Evolutionary conservation across 2,329 filamentous ascomycete species (phyloP), one percentile per base, ranked within the genome.

Genomic region (Xylariaceae sp.): DNA sequence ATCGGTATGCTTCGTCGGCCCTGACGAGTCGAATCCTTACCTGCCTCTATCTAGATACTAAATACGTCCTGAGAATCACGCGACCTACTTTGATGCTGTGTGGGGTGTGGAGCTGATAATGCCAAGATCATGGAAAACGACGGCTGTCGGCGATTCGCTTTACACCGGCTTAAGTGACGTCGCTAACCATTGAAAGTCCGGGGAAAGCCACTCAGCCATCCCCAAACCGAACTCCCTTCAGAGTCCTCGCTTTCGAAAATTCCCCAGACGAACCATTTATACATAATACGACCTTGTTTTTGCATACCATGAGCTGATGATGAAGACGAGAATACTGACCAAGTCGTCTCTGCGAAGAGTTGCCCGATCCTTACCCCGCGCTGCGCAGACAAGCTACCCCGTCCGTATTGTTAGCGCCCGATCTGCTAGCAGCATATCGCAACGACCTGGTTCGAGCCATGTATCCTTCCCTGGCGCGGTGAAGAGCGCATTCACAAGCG

Each of bases 381-480:
- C 28, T 56, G 33, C 60, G 60, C 54, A 56, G 17, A 50, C 44
- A n/a, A 50, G 29, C 4, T 56, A 26, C 24, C 36, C 29, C 8
- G 36, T 39, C 26, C 33, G 56, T 6, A 26, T 61, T 44, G 56
- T 65, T 46, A 54, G 60, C 37, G 34, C 56, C 49, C 76, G 80
- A 61, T 66, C 67, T 34, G 77, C 77, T 31, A 78, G 81, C 70
- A 79, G 78, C 60, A 73, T 86, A 55, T 84, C 83, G 4, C 84
- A 86, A 66, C 77, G 79, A 11, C 83, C 81, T 8, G 79, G 85
- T 56, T 79, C 83, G 1, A 77, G 78, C 46, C 79, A 79, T 64
- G 82, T 87, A 17, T 83, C 82, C n/a, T 99, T 99, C 66, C 95
- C 95, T 0, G 95, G 95, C n/a, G 95, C 95, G 1, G 81, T 98